Conservation (phyloP, 164 flowering plant species). For the Magnolia changhungtana region DNA sequence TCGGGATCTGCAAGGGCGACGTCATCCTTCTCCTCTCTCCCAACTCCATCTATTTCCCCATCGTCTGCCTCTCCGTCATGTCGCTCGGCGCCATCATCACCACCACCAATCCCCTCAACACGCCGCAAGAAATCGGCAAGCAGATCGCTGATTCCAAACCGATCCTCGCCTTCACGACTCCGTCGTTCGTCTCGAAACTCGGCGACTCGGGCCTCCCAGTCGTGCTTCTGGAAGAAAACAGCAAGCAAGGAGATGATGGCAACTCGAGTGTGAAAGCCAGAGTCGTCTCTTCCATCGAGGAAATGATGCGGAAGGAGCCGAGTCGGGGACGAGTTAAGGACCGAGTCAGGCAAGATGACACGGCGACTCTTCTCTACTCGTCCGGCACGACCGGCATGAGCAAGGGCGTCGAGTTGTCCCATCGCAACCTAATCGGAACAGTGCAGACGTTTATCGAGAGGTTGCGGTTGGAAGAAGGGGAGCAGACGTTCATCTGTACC, state of each 20-base stretch:
- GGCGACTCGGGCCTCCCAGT: slow-evolving; percentile 43
- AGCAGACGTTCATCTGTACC: slow-evolving; percentile 56
- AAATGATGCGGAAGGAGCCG: slow-evolving; percentile 45
- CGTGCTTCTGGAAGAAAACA: slow-evolving; percentile 32
- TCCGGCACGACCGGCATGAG: slow-evolving; percentile 96
- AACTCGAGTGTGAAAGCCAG: neutral
- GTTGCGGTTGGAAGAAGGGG: slow-evolving; percentile 30
- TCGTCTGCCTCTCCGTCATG: slow-evolving; percentile 71
- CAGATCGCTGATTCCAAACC: slow-evolving; percentile 79
- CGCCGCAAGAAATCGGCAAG: slow-evolving; percentile 57
- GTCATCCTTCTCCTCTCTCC: slow-evolving; percentile 85
- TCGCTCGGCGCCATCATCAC: slow-evolving; percentile 87
- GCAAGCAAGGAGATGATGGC: neutral
- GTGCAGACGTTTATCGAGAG: slow-evolving; percentile 43
- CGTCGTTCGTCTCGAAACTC: slow-evolving; percentile 53
- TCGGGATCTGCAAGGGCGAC: slow-evolving; percentile 70
- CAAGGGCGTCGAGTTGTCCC: slow-evolving; percentile 81
- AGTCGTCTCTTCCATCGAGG: slow-evolving; percentile 30
- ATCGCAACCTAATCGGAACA: slow-evolving; percentile 68
- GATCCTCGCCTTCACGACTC: slow-evolving; percentile 64
- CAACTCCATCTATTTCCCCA: slow-evolving; percentile 80
- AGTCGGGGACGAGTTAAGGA: slow-evolving; percentile 35
- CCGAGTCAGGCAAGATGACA: slow-evolving; percentile 61
- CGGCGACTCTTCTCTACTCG: slow-evolving; percentile 82
- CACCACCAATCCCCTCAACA: slow-evolving; percentile 91